Percentiles rank a stretch among this genome's conserved stretches.
These are phyloP conservation scores for Plasmodium relictum DNA, from an alignment of 169 alveolate species.

Conservation along the genomic window DNA sequence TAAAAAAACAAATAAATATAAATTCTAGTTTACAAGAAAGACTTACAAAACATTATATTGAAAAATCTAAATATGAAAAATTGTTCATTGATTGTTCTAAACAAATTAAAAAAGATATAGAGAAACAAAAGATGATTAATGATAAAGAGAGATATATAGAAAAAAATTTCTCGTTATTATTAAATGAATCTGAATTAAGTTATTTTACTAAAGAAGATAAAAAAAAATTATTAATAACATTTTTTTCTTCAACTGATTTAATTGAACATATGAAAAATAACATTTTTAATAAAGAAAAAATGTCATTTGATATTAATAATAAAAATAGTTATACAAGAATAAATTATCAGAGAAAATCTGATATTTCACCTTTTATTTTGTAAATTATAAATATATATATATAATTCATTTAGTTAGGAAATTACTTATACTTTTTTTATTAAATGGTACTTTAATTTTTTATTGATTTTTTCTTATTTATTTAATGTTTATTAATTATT, in stretches of 20 bases:
- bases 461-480: no score
- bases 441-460: no score
- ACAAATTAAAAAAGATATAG: conserved; percentile 56
- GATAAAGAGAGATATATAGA: conserved; percentile 66
- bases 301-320: conserved; percentile 14
- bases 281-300: conserved; percentile 48
- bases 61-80: conserved; percentile 69
- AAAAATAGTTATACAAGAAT: conserved; percentile 51
- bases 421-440: background rate
- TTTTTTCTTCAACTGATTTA: conserved; percentile 60
- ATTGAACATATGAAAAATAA: conserved; percentile 43
- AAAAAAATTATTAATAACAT: conserved; percentile 55
- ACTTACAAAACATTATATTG: conserved; percentile 57
- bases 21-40: conserved; percentile 66
- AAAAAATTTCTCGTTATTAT: conserved; percentile 45
- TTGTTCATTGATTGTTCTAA: conserved; percentile 52
- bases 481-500: no score
- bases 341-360: conserved; percentile 39
- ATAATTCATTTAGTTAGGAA: no score
- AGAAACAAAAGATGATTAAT: conserved; percentile 26
- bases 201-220: conserved; percentile 71
- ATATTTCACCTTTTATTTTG: conserved; percentile 73
- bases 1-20: conserved; percentile 67
- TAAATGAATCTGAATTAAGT: conserved; percentile 47
- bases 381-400: background rate